Percentiles rank a stretch among this genome's conserved stretches.
phyloP scores from a whole-genome alignment of 805 yeast genomes.

The Saccharomyces paradoxus region DNA sequence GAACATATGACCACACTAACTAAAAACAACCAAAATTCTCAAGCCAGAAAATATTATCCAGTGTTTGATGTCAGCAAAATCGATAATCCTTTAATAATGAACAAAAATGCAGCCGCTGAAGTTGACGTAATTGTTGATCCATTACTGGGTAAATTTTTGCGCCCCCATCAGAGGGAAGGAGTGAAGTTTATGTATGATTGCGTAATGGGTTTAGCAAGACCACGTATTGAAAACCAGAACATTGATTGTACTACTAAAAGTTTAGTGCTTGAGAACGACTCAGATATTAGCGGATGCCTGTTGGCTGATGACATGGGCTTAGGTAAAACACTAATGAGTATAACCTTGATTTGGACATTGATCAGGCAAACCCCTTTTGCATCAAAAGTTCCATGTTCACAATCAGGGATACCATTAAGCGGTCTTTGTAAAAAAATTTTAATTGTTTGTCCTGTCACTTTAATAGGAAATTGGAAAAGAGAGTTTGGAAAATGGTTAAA shows the following conservation, averaged over 20 bases:
- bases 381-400: constrained; percentile 28
- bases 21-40: constrained; percentile 20
- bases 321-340: constrained; percentile 83
- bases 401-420: constrained; percentile 27
- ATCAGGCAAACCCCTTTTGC: constrained; percentile 54
- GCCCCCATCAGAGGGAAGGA: constrained; percentile 86
- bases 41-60: constrained; percentile 29
- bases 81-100: constrained; percentile 38
- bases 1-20: constrained; percentile 2
- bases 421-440: constrained; percentile 49
- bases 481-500: constrained; percentile 90
- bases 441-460: constrained; percentile 86
- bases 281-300: constrained; percentile 53
- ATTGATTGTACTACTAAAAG: constrained; percentile 8
- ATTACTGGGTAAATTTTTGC: constrained; percentile 39
- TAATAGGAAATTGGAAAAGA: constrained; percentile 76
- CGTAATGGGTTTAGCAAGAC: constrained; percentile 57
- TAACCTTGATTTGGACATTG: constrained; percentile 76
- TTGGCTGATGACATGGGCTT: constrained; percentile 97
- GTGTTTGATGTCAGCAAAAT: constrained; percentile 33
- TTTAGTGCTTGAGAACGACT: constrained; percentile 16
- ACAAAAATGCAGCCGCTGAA: constrained; percentile 23
- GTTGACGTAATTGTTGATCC: constrained; percentile 58
- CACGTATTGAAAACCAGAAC: constrained; percentile 8
- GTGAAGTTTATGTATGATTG: constrained; percentile 75